Conservation (phyloP, 2,329 filamentous ascomycete genomes). For the Xylariaceae sp. region DNA sequence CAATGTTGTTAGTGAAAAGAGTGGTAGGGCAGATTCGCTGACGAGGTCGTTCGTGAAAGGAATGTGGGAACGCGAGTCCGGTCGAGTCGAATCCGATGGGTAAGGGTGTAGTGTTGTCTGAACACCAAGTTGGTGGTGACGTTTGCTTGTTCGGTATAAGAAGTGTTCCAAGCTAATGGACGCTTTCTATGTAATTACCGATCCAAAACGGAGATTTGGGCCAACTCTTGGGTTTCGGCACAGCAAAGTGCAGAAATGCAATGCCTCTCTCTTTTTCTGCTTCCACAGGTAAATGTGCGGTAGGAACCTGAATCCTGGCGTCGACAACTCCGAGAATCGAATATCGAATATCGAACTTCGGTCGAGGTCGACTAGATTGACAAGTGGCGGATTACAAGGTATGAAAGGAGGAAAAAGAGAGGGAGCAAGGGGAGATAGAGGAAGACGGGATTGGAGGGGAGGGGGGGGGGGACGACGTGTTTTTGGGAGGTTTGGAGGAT, state of each 20-base stretch:
- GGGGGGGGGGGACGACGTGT: slow-evolving; percentile 23
- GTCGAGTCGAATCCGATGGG: slow-evolving; percentile 7
- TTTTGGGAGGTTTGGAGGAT: slow-evolving; percentile 21
- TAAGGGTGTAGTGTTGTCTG: slow-evolving; percentile 3
- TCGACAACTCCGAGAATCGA: slow-evolving; percentile 29
- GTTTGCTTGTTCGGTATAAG: slow-evolving; percentile 10
- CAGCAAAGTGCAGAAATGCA: slow-evolving; percentile 24
- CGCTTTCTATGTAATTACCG: background rate
- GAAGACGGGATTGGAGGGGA: no score
- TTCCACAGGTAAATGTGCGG: slow-evolving; percentile 8
- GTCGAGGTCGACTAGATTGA: slow-evolving; percentile 28
- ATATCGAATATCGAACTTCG: slow-evolving; percentile 26
- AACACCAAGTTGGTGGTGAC: slow-evolving; percentile 4
- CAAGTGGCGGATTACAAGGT: slow-evolving; percentile 21
- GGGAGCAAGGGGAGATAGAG: slow-evolving; percentile 27
- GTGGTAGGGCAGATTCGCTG: slow-evolving; percentile 1
- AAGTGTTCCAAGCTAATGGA: background rate
- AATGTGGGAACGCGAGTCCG: slow-evolving; percentile 7
- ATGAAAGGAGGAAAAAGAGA: slow-evolving; percentile 20
- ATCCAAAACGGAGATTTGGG: slow-evolving; percentile 6
- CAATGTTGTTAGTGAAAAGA: slow-evolving; percentile 7
- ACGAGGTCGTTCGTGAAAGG: slow-evolving; percentile 11
- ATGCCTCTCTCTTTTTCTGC: slow-evolving; percentile 23
- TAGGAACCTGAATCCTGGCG: slow-evolving; percentile 32
- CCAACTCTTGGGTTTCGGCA: slow-evolving; percentile 19